Evolutionary conservation across 1,284 basidiomycete genomes (phyloP), one percentile per base, ranked within the genome.

Genomic region (Peniophora sp.): DNA sequence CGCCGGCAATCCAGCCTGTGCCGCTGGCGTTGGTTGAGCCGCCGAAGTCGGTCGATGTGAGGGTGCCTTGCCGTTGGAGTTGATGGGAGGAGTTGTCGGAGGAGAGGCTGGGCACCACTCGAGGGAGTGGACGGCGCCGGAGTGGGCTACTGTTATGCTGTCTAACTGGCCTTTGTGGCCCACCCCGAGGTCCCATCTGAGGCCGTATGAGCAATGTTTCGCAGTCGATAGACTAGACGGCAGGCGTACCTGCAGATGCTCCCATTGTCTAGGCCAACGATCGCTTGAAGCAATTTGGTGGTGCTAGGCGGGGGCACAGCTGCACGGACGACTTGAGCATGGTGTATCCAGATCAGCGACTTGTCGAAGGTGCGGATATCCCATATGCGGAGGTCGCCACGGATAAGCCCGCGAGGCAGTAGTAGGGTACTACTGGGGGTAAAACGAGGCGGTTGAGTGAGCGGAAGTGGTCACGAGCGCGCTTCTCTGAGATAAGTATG

Each of bases 341-440:
- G 85, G 51, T 83, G 84, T 24, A 92, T 81, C 48, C 82, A 78
- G 69, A 88, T 78, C 27, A 83, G 73, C 1, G 83, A 83, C 51
- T 79, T 80, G 17, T 81, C 71, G 51, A 88, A 69, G 55, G 85
- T 84, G 47, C 90, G 76, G 15, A 92, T 64, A 64, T 93, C 90
- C 90, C 89, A 93, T 48, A 92, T 76, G 50, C 87, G 83, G 57
- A 91, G 71, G 61, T 88, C 81, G 0, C 89, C 90, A 59, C 91
- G 1, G 87, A 83, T 18, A 88, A 90, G 15, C 85, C 89, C 2
- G 88, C 91, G 54, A 92, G 74, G 49, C 88, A 85, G 54, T 89
- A 85, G 58, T 86, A 72, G 51, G 74, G 80, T 41, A 81, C 76
- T 35, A 76, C 70, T 20, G 71, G 73, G 2, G 78, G 87, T 49